phyloP scores from a whole-genome alignment of 495 filamentous ascomycete species.

The Schizothecium vesticola region DNA sequence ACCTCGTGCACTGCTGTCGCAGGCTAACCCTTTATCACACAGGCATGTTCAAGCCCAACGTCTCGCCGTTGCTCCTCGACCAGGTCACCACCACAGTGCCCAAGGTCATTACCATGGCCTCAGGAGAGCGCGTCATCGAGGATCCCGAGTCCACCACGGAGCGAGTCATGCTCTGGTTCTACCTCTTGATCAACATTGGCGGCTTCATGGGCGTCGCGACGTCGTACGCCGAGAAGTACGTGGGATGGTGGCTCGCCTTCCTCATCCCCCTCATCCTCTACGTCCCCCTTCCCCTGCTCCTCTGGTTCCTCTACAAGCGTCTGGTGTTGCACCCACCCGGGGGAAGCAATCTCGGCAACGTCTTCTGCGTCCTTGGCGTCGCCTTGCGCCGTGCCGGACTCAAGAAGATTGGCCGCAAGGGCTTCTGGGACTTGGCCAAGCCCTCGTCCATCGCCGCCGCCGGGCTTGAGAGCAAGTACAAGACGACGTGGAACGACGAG shows the following conservation, averaged over 20 bases:
- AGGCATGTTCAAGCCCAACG: slow-evolving; percentile 61
- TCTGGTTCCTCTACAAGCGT: slow-evolving; percentile 49
- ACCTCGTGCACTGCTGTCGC: not conserved
- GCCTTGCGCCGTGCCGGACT: slow-evolving; percentile 54
- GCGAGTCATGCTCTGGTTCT: slow-evolving; percentile 60
- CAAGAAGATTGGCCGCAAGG: slow-evolving; percentile 46
- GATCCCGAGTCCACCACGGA: slow-evolving; percentile 57
- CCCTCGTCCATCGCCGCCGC: slow-evolving; percentile 51
- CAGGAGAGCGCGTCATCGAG: slow-evolving; percentile 52
- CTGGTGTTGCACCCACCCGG: slow-evolving; percentile 46
- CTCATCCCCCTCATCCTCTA: slow-evolving; percentile 61
- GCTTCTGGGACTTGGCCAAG: slow-evolving; percentile 62
- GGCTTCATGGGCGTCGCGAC: slow-evolving; percentile 53
- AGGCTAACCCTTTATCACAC: not conserved
- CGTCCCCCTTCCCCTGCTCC: slow-evolving; percentile 50
- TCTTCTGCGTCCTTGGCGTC: slow-evolving; percentile 49
- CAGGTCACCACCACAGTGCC: slow-evolving; percentile 49
- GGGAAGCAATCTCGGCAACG: slow-evolving; percentile 49
- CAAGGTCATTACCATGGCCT: slow-evolving; percentile 38
- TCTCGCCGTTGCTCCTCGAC: slow-evolving; percentile 57
- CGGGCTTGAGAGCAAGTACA: slow-evolving; percentile 34
- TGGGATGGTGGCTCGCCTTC: slow-evolving; percentile 70
- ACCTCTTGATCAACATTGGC: slow-evolving; percentile 62
- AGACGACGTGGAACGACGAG: slow-evolving; percentile 45
- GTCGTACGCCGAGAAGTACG: slow-evolving; percentile 44